These are phyloP conservation scores for Rosa rugosa DNA, from an alignment of 306 rosid species.

Conservation along the genomic window DNA sequence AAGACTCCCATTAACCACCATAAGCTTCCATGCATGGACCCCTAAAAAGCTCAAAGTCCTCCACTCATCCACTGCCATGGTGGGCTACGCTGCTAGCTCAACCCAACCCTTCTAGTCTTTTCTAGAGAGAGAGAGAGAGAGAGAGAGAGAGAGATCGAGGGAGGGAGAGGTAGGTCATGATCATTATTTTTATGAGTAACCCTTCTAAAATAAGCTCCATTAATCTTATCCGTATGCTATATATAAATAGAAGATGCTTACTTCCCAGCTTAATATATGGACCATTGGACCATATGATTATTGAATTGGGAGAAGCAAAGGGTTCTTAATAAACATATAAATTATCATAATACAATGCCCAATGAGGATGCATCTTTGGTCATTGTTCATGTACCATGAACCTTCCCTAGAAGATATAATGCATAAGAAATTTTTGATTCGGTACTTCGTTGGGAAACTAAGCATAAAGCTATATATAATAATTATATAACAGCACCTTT, in stretches of 20 bases:
- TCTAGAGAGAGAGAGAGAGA: background rate
- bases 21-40: constrained; percentile 7
- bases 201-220: too few species aligned
- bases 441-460: constrained; percentile 24
- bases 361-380: constrained; percentile 41
- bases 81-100: background rate
- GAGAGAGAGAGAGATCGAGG: background rate
- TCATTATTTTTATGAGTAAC: too few species aligned
- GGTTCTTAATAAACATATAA: background rate
- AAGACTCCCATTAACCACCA: background rate
- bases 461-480: background rate
- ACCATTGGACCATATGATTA: background rate
- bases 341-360: constrained; percentile 17
- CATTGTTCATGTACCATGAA: constrained; percentile 38
- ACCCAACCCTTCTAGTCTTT: background rate
- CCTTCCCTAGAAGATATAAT: constrained; percentile 35
- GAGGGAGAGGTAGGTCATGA: background rate
- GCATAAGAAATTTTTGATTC: constrained; percentile 27
- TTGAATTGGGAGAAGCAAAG: constrained; percentile 3
- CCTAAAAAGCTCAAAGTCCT: background rate
- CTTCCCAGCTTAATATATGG: background rate
- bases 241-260: constrained; percentile 1
- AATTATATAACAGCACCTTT: background rate
- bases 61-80: background rate
- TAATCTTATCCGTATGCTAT: background rate